phyloP scores from a whole-genome alignment of 2,329 filamentous ascomycete species.

The Blastomyces parvus region DNA sequence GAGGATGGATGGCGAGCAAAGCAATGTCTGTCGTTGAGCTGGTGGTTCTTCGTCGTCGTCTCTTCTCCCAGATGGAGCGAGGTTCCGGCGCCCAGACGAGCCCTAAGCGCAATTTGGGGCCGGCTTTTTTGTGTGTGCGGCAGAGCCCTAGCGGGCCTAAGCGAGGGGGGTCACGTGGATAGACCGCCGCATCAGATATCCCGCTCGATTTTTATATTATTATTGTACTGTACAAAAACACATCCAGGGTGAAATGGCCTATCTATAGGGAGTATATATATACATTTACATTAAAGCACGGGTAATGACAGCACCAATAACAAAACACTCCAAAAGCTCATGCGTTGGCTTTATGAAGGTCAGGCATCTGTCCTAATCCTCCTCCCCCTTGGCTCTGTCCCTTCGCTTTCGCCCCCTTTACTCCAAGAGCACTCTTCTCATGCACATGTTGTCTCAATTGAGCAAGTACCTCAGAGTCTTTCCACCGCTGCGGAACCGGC shows the following conservation, averaged over 20 bases:
- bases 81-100: slow-evolving; percentile 26
- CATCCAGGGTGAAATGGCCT: no score
- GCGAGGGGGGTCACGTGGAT: slow-evolving; percentile 3
- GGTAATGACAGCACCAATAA: not conserved
- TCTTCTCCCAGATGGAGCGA: slow-evolving; percentile 27
- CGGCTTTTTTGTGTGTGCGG: slow-evolving; percentile 6
- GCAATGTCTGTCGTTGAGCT: slow-evolving; percentile 15
- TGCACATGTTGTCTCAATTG: slow-evolving; percentile 74
- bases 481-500: slow-evolving; percentile 80
- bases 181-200: no score
- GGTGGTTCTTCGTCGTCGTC: slow-evolving; percentile 25
- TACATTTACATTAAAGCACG: not conserved
- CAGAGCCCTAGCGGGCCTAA: slow-evolving; percentile 4
- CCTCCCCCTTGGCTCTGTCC: slow-evolving; percentile 30
- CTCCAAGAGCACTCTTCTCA: slow-evolving; percentile 49
- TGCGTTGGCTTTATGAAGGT: slow-evolving; percentile 35
- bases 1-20: slow-evolving; percentile 32
- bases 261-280: not conserved
- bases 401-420: slow-evolving; percentile 32
- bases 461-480: slow-evolving; percentile 65
- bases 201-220: no score
- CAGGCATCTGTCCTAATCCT: slow-evolving; percentile 42
- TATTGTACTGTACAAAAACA: no score
- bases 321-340: slow-evolving; percentile 7
- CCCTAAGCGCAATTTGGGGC: slow-evolving; percentile 31